A percentile compares a stretch with the other conserved stretches of the same genome.
Evolutionary conservation across 164 flowering plant genomes (phyloP).

Genomic region (Akebia trifoliata): DNA sequence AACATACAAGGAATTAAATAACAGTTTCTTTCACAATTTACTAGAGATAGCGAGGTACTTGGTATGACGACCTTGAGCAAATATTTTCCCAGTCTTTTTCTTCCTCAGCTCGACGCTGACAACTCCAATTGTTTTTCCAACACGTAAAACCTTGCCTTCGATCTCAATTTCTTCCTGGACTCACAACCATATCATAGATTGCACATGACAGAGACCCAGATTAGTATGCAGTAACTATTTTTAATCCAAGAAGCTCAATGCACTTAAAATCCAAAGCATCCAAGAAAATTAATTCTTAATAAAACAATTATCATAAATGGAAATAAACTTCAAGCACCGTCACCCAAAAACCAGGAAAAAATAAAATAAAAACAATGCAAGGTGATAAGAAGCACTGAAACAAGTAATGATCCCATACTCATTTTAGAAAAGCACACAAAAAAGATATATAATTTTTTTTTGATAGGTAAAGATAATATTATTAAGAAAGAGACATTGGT

Average conservation of each 20-base stretch:
- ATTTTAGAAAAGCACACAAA: no score
- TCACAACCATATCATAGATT: conserved; percentile 3
- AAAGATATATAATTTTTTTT: no score
- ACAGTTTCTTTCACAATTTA: conserved; percentile 39
- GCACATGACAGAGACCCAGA: neutral
- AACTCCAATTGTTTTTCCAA: conserved; percentile 76
- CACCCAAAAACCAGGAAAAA: no score
- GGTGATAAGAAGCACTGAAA: no score
- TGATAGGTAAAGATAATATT: no score
- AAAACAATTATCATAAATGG: no score
- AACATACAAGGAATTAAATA: neutral
- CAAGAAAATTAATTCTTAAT: neutral
- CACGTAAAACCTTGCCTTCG: conserved; percentile 58
- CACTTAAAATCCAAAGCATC: neutral
- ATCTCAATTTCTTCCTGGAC: conserved; percentile 85
- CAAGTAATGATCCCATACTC: no score
- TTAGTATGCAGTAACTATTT: neutral
- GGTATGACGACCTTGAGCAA: conserved; percentile 91
- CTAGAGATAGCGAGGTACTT: conserved; percentile 60
- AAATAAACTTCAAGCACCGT: no score
- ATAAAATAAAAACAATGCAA: no score
- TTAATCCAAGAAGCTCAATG: neutral
- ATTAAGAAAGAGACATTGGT: no score
- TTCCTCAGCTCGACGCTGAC: conserved; percentile 76
- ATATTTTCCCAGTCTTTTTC: conserved; percentile 61